Evolutionary conservation across 1,139 yeast genomes (phyloP).

Genomic region (Hemisphaericaspora lyxosophila): DNA sequence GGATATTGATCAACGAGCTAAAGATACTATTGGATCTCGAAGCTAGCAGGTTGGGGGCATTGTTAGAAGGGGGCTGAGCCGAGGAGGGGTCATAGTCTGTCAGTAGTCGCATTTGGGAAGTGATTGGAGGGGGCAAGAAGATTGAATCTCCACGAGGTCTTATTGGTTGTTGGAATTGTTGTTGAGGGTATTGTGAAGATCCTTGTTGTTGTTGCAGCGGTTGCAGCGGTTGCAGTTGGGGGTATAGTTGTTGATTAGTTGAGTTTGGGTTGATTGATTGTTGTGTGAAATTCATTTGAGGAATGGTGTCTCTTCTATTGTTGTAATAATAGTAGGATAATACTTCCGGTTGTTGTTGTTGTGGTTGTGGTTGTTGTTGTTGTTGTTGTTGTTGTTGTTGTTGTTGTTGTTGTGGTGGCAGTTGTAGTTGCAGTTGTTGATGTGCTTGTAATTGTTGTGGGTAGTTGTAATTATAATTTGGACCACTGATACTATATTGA

Average conservation of each 20-base stretch:
- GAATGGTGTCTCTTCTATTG: slow-evolving; percentile 6
- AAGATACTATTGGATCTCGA: slow-evolving; percentile 43
- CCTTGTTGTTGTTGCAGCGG: slow-evolving; percentile 9
- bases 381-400: slow-evolving; percentile 5
- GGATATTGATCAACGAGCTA: slow-evolving; percentile 42
- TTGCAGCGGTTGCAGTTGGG: slow-evolving; percentile 9
- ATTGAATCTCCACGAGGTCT: slow-evolving; percentile 33
- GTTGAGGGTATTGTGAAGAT: slow-evolving; percentile 7
- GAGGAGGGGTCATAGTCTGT: slow-evolving; percentile 9
- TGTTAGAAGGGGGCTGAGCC: slow-evolving; percentile 1
- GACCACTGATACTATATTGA: too few relatives aligned
- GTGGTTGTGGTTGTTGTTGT: slow-evolving; percentile 2
- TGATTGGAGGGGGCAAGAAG: slow-evolving; percentile 32
- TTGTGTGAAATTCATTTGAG: slow-evolving; percentile 6
- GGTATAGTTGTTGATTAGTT: slow-evolving; percentile 6
- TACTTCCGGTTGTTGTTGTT: slow-evolving; percentile 2
- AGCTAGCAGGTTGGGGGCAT: background rate
- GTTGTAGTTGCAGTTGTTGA: slow-evolving; percentile 2
- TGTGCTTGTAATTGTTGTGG: background rate
- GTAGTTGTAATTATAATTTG: too few relatives aligned
- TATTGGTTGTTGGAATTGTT: slow-evolving; percentile 9
- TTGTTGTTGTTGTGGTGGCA: slow-evolving; percentile 3
- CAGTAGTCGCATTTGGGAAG: slow-evolving; percentile 16
- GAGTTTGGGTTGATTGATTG: slow-evolving; percentile 8
- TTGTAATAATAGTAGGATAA: background rate